Evolutionary conservation across 257 asterid genomes (phyloP), one percentile per base, ranked within the genome.

Genomic region (Fraxinus excelsior): DNA sequence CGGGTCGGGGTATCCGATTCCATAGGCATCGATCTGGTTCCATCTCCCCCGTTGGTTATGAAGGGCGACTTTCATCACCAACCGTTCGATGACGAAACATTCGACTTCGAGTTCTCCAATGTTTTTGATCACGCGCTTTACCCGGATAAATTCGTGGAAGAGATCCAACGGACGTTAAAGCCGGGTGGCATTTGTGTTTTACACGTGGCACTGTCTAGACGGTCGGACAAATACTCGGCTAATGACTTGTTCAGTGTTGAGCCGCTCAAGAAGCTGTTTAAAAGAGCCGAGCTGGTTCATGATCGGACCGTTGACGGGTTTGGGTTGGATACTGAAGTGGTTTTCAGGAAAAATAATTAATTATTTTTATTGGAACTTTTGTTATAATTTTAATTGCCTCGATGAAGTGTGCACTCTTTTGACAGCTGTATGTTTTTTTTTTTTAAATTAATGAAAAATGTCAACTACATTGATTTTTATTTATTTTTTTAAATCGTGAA

Each of bases 321-420:
- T 76, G 97, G 96, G 26, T 79, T 92, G 80, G 97, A 92, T 28
- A 92, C 97, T 1, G 96, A 92, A 80, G 84, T 92, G 16, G 90
- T 85, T 72, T 92, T 92, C 49, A 81, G 83, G 86, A 88, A 90
- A 81, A 80, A 71, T 25, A 62, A 60, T 31, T 60, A 60, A 60
- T 9, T 31, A 31, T 51, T 38, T 46, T 26, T n/a, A 9, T 42
- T 14, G 7, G 5, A 3, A 0, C 32, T 16, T 58, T 23, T 70
- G 32, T 60, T 49, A 12, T 2, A 18, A 46, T 53, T 53, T 53
- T 19, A 53, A 4, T 53, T 53, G 10, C n/a, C 23, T 51, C 18
- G 42, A 37, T 37, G 42, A 53, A 53, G 64, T 18, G 21, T 4
- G 12, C 4, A 19, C 26, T n/a, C 7, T 21, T 18, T 19, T 53